Evolutionary conservation across 345 rosid genomes (phyloP).

Genomic region (Eucalyptus tenuipes): DNA sequence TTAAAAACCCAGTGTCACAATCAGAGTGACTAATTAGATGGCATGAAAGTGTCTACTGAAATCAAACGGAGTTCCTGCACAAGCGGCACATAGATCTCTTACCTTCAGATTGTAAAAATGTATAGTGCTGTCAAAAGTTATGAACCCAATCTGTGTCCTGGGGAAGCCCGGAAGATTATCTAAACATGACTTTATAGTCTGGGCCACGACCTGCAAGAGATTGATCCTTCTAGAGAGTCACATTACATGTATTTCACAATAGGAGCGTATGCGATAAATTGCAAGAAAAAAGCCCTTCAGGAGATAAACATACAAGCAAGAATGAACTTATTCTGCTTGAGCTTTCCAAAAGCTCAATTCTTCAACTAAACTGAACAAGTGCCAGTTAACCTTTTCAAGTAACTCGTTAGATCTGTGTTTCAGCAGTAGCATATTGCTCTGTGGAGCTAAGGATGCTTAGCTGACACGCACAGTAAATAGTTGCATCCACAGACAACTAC

Average conservation of each 20-base stretch:
- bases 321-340: not conserved
- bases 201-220: constrained; percentile 67
- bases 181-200: constrained; percentile 88
- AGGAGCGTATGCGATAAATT: not conserved
- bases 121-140: constrained; percentile 93
- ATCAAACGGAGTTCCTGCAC: not conserved
- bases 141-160: constrained; percentile 97
- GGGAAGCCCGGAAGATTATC: constrained; percentile 95
- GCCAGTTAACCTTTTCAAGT: not conserved
- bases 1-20: not conserved
- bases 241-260: not conserved
- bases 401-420: not conserved
- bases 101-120: constrained; percentile 99
- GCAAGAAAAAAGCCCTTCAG: not conserved
- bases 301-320: not conserved
- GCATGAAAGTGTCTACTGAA: not conserved
- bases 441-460: not conserved
- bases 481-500: not conserved
- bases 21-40: not conserved
- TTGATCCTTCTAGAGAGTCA: not conserved
- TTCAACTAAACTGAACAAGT: not conserved
- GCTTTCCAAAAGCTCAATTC: not conserved
- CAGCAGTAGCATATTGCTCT: too few relatives aligned
- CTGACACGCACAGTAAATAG: not conserved
- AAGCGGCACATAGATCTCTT: constrained; percentile 4